These are phyloP conservation scores for Lepraria neglecta DNA, from an alignment of 495 filamentous ascomycete genomes.

Conservation along the genomic window DNA sequence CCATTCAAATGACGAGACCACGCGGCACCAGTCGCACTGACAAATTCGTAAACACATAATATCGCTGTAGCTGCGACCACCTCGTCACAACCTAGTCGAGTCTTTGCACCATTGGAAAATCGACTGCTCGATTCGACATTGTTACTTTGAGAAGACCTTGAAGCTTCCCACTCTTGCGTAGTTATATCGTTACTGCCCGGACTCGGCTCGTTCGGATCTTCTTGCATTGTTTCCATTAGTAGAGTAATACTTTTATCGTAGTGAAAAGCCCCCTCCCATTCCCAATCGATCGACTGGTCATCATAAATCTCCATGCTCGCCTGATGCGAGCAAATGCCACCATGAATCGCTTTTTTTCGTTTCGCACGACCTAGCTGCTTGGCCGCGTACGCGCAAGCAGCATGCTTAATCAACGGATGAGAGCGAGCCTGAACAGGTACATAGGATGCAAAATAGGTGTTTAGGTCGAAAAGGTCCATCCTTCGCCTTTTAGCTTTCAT, in stretches of 20 bases:
- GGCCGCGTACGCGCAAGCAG: conserved; percentile 55
- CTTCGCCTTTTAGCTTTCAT: conserved; percentile 33
- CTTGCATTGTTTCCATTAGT: conserved; percentile 52
- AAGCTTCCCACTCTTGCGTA: neutral
- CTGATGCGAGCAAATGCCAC: conserved; percentile 43
- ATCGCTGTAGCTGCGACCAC: conserved; percentile 57
- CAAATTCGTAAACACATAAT: conserved; percentile 58
- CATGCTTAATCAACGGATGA: conserved; percentile 53
- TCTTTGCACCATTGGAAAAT: conserved; percentile 18
- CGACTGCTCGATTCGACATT: neutral
- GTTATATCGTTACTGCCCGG: neutral
- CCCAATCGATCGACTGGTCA: conserved; percentile 46
- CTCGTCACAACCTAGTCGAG: conserved; percentile 51
- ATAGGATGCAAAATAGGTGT: conserved; percentile 52
- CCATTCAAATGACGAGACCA: conserved; percentile 61
- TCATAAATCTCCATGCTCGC: conserved; percentile 50
- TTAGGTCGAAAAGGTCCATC: conserved; percentile 61
- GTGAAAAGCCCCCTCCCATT: conserved; percentile 52
- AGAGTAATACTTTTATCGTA: conserved; percentile 60
- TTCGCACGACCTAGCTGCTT: conserved; percentile 55
- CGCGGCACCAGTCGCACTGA: conserved; percentile 53
- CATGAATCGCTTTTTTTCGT: conserved; percentile 44
- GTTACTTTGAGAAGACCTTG: neutral
- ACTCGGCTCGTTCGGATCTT: conserved; percentile 35
- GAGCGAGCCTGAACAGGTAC: conserved; percentile 51